A percentile compares a stretch with the other conserved stretches of the same genome.
phyloP scores from a whole-genome alignment of 495 filamentous ascomycete genomes.

The Pyrenula massariospora region DNA sequence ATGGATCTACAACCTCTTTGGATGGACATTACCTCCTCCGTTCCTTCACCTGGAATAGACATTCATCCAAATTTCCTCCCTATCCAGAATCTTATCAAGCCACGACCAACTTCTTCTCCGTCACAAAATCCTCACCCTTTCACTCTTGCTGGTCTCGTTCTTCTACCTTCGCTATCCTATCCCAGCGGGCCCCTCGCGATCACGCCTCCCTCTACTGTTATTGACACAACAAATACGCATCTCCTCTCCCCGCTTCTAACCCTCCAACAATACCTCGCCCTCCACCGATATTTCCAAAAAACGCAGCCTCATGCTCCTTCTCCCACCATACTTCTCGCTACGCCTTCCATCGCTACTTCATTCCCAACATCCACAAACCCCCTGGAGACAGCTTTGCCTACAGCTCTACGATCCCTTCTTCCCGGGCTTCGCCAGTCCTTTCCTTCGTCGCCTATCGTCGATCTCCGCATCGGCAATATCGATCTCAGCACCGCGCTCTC shows the following conservation, averaged over 20 bases:
- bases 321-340: constrained; percentile 66
- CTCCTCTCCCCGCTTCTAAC: constrained; percentile 86
- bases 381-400: constrained; percentile 66
- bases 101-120: constrained; percentile 36
- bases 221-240: constrained; percentile 80
- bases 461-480: constrained; percentile 80
- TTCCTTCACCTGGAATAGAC: not conserved
- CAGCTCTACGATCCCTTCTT: constrained; percentile 71
- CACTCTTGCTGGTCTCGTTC: constrained; percentile 50
- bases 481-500: constrained; percentile 37
- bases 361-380: constrained; percentile 75
- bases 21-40: constrained; percentile 61
- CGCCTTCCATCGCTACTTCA: constrained; percentile 71
- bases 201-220: constrained; percentile 68
- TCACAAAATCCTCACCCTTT: constrained; percentile 35
- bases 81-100: constrained; percentile 37
- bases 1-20: constrained; percentile 71
- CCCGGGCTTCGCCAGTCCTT: constrained; percentile 55
- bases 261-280: constrained; percentile 74
- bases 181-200: constrained; percentile 58
- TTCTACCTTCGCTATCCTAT: constrained; percentile 54
- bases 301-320: constrained; percentile 20
- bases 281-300: constrained; percentile 44
- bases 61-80: not conserved
- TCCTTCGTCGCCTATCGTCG: constrained; percentile 46